phyloP scores from a whole-genome alignment of 2,329 filamentous ascomycete genomes.

The Botrytis tulipae region DNA sequence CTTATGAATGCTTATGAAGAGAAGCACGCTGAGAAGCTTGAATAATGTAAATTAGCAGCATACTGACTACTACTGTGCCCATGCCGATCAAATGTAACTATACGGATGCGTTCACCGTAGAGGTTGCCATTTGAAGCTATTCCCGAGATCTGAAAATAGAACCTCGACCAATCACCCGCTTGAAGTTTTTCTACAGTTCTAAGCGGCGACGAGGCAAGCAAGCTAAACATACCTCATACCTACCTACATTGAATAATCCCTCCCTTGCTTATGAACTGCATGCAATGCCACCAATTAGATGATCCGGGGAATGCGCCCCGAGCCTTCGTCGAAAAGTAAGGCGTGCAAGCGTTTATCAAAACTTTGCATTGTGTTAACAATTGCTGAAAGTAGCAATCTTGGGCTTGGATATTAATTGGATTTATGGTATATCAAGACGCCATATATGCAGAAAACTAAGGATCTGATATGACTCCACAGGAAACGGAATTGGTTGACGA shows the following conservation, averaged over 20 bases:
- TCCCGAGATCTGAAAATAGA: neutral
- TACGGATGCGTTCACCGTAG: neutral
- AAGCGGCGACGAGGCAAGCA: slow-evolving; percentile 10
- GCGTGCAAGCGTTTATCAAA: slow-evolving; percentile 4
- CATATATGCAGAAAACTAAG: neutral
- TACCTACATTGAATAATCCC: neutral
- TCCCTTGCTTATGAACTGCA: slow-evolving; percentile 1
- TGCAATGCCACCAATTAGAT: neutral
- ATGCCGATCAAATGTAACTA: neutral
- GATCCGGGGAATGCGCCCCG: neutral
- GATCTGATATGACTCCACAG: neutral
- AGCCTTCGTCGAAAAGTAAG: neutral
- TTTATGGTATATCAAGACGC: neutral
- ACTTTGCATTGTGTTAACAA: neutral
- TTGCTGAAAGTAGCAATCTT: neutral
- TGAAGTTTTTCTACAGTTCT: neutral
- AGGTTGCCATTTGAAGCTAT: neutral
- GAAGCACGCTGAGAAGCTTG: neutral
- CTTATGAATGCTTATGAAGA: neutral
- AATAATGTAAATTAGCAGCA: neutral
- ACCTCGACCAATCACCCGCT: neutral
- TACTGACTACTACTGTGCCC: neutral
- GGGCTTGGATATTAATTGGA: neutral
- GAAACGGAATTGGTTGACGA: neutral
- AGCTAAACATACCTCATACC: neutral